Evolutionary conservation across 345 rosid genomes (phyloP).

Genomic region (Limnanthes douglasii): DNA sequence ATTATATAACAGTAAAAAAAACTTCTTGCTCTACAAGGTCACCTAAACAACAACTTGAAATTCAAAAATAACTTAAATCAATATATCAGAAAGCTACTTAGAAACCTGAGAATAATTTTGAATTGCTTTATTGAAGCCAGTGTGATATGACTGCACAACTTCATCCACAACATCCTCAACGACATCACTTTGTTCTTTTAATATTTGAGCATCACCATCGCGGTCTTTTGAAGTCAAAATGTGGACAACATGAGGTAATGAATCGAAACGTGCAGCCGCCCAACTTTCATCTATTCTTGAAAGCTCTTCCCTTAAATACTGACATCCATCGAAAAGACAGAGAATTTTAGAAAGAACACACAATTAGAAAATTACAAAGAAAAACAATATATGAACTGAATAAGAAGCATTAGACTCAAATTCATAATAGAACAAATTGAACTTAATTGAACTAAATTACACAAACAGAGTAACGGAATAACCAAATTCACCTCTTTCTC

Average conservation of each 20-base stretch:
- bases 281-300: conserved; percentile 73
- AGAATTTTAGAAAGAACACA: conserved; percentile 5
- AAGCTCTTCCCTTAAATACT: conserved; percentile 86
- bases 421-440: conserved; percentile 1
- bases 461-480: conserved; percentile 1
- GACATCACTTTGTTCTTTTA: conserved; percentile 87
- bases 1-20: too few species aligned
- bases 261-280: conserved; percentile 93
- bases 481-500: conserved; percentile 56
- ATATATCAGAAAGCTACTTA: conserved; percentile 1
- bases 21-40: too few species aligned
- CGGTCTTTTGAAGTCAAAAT: conserved; percentile 94
- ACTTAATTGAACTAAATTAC: neutral
- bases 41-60: neutral
- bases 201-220: conserved; percentile 51
- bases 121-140: conserved; percentile 97
- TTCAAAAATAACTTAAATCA: conserved; percentile 4
- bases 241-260: conserved; percentile 92
- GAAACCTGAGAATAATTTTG: conserved; percentile 98
- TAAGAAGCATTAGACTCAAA: conserved; percentile 3
- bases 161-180: conserved; percentile 99
- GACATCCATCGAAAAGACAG: conserved; percentile 17
- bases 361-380: conserved; percentile 2
- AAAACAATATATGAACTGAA: neutral
- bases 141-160: conserved; percentile 92